Base-by-base conservation (phyloP, 1,284 basidiomycete species). In the Ustilago shanxiensis region DNA sequence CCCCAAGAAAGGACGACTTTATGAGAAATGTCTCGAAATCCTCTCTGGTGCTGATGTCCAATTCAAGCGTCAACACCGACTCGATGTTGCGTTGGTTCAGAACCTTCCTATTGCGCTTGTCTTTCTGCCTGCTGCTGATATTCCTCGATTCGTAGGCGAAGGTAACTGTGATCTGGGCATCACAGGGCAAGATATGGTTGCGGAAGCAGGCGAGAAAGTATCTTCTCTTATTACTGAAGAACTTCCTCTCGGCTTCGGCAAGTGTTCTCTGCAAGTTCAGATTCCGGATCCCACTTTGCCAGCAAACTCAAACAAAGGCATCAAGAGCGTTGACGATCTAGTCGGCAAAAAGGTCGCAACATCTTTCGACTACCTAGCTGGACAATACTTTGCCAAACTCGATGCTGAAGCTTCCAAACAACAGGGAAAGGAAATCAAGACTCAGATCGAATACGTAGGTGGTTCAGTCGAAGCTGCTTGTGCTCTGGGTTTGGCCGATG, bases 381-480 rank as follows among this genome's bases (percentile, higher is more conserved):
- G 89, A 9, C 88, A 91, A 68, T 95, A 95, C 86, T 99, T 99
- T 84, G 87, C 83, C 2, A 86, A 89, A 52, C 77, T 98, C 0
- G 96, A 99, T 83, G 69, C 57, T 0, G 87, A 89, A 22, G 87
- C 88, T 6, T 14, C 24, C 3, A 26, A 24, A 11, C n/a, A 24
- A 14, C 29, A 81, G 14, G 65, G 57, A 9, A 60, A 71, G 24
- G 10, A 37, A n/a, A 29, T 75, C 29, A 69, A 83, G 77, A 98
- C 96, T 0, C 90, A 89, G 83, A 94, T 99, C 63, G 94, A 97
- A 85, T 98, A 98, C 85, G 92, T 99, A 10, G 95, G 96, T 7
- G 97, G 97, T 1, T 95, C 94, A 82, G 97, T 99, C 1, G 97
- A 99, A 88, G 96, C 97, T 2, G 97, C 97, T 18, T 99, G 97